Base-by-base conservation (phyloP, 495 filamentous ascomycete genomes). In the Talaromyces stipitatus region DNA sequence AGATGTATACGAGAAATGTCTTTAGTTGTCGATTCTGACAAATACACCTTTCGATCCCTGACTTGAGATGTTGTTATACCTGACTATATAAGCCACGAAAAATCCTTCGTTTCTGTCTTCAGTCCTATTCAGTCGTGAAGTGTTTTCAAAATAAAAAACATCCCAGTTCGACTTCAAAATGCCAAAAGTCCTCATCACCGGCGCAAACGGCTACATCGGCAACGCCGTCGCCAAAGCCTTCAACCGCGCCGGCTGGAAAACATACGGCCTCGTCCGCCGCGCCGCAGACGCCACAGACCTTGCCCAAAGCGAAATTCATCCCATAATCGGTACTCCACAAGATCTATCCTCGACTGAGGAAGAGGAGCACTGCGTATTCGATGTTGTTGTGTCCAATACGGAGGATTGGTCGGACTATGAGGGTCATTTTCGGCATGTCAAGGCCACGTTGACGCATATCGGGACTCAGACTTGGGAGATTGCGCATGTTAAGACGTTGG, bases 181-280 rank as follows among this genome's bases (percentile, higher is more conserved):
- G 30, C 20, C 29, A 18, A 33, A 32, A 56, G 73, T 69, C 26
- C 66, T 76, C 10, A 63, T 76, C 36, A 75, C 69, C 0, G 73
- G 72, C 16, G 73, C 73, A 14, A 73, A 71, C 30, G 73, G 72
- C 1, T 76, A 73, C 61, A 69, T 75, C 33, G 73, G 73, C 29
- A 67, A 61, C 55, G 73, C 73, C 1, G 72, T 76, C 1, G 62
- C 67, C 56, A 63, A 65, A 24, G 69, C 71, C 20, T 77, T 75
- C 52, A 64, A 67, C 32, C 65, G 67, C 10, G 70, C 72, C 22
- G 73, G 71, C 2, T 75, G 67, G 65, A 63, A 26, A 33, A 63
- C 61, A 4, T 73, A 65, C 56, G 73, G 72, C 0, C 65, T 75
- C 1, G 64, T 72, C 54, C 73, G 73, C 7, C 61, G 63, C 16